Evolutionary conservation across 2,329 filamentous ascomycete genomes (phyloP).

Genomic region (Knufia fluminis): DNA sequence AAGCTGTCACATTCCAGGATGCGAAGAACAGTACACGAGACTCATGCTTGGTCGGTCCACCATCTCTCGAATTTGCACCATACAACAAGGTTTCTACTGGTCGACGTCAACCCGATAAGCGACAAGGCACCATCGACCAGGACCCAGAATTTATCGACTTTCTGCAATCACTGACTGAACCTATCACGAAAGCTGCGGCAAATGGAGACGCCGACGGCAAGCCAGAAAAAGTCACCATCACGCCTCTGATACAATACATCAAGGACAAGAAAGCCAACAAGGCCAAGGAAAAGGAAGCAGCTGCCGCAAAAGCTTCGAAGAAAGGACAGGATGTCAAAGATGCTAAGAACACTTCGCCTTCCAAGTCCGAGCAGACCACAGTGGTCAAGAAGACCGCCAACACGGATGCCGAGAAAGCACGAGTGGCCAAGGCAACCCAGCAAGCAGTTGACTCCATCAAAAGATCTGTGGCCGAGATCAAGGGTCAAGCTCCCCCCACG

Average conservation of each 20-base stretch:
- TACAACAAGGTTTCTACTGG: constrained; percentile 73
- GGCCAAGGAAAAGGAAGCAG: constrained; percentile 35
- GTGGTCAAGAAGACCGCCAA: constrained; percentile 25
- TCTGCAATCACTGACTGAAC: constrained; percentile 75
- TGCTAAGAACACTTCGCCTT: constrained; percentile 46
- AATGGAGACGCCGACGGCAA: constrained; percentile 46
- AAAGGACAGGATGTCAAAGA: constrained; percentile 51
- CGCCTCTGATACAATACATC: constrained; percentile 80
- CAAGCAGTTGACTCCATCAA: constrained; percentile 53
- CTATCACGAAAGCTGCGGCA: constrained; percentile 46
- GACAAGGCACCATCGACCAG: constrained; percentile 92
- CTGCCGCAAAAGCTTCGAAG: constrained; percentile 30
- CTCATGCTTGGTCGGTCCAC: constrained; percentile 65
- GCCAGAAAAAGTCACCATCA: constrained; percentile 62
- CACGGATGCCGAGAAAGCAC: constrained; percentile 28
- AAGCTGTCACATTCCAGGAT: constrained; percentile 65
- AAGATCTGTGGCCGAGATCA: constrained; percentile 34
- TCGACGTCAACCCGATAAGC: constrained; percentile 67
- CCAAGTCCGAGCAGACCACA: constrained; percentile 30
- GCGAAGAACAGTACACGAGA: constrained; percentile 66
- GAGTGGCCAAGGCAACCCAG: constrained; percentile 50
- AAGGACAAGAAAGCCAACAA: constrained; percentile 84
- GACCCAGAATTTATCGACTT: constrained; percentile 94
- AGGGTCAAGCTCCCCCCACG: constrained; percentile 29
- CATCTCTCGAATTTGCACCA: constrained; percentile 69